Evolutionary conservation across 164 flowering plant genomes (phyloP).

Genomic region (Vitis rotundifolia): DNA sequence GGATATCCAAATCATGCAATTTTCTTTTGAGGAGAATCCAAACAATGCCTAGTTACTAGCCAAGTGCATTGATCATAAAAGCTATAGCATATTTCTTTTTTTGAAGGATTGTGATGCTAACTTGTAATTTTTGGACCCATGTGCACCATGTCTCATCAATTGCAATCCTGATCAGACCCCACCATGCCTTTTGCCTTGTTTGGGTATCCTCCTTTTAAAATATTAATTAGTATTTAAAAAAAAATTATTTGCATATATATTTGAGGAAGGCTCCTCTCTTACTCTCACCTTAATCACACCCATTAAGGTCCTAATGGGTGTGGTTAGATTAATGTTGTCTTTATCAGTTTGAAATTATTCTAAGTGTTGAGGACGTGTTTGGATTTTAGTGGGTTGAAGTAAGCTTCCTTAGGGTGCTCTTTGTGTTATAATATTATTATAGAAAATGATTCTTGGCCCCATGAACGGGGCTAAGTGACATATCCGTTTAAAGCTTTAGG

Average conservation of each 20-base stretch:
- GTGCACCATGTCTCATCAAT: conserved; percentile 8
- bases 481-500: too few species aligned
- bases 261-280: neutral
- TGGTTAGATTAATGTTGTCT: conserved; percentile 6
- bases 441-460: too few species aligned
- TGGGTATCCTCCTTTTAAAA: neutral
- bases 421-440: too few species aligned
- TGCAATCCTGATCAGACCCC: conserved; percentile 28
- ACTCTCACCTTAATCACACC: neutral
- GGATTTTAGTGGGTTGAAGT: too few species aligned
- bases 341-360: neutral
- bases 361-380: neutral
- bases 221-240: too few species aligned
- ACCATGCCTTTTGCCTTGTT: conserved; percentile 6
- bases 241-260: neutral
- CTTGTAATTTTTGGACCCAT: conserved; percentile 9
- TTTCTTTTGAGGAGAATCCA: too few species aligned
- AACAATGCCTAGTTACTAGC: too few species aligned
- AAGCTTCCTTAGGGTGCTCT: too few species aligned
- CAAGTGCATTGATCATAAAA: too few species aligned
- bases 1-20: too few species aligned
- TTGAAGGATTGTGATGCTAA: neutral
- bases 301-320: neutral
- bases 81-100: neutral
- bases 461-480: too few species aligned